These are phyloP conservation scores for Spirogloea muscicola DNA, from an alignment of 139 green algal species.

Conservation along the genomic window DNA sequence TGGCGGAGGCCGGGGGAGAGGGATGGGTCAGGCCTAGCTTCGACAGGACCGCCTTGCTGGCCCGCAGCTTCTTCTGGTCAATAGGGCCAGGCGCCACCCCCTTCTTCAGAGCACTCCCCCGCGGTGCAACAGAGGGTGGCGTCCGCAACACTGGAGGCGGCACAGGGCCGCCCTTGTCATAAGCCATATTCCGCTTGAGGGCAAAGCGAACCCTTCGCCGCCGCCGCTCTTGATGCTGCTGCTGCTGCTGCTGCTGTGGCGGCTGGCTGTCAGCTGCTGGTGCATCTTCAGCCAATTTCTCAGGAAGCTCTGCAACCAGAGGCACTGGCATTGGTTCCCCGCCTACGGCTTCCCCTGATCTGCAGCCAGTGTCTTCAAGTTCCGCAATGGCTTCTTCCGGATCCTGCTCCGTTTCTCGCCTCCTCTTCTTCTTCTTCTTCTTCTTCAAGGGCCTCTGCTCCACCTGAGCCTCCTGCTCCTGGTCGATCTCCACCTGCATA, in stretches of 20 bases:
- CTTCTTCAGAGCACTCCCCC: conserved; percentile 50
- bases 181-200: conserved; percentile 72
- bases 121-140: conserved; percentile 61
- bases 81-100: conserved; percentile 16
- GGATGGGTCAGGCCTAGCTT: too few species aligned
- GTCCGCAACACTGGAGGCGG: conserved; percentile 67
- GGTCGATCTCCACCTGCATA: background rate
- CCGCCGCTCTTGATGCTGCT: background rate
- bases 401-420: too few species aligned
- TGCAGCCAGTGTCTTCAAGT: background rate
- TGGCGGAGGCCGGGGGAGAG: too few species aligned
- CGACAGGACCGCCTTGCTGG: too few species aligned
- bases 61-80: conserved; percentile 4
- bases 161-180: conserved; percentile 61
- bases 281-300: background rate
- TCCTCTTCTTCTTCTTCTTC: too few species aligned
- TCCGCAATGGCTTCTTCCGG: too few species aligned
- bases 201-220: conserved; percentile 63
- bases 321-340: background rate
- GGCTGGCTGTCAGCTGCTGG: background rate
- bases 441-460: background rate
- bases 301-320: background rate
- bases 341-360: background rate
- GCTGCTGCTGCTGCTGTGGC: conserved; percentile 4
- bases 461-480: background rate